A percentile compares a stretch with the other conserved stretches of the same genome.
phyloP scores from a whole-genome alignment of 345 rosid species.

The Rhizophora apiculata region DNA sequence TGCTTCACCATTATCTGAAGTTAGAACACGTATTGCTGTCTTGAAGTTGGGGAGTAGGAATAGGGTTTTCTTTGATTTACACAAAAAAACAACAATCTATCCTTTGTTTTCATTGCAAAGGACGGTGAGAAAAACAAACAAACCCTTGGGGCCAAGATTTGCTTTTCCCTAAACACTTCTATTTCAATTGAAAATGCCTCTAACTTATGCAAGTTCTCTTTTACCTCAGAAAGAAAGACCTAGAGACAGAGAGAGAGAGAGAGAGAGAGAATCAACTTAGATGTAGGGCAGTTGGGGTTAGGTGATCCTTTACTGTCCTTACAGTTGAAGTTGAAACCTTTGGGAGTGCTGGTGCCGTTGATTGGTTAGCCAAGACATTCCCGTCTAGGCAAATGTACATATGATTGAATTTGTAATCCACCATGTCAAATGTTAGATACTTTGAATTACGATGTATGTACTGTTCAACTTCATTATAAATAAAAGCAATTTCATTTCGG shows the following conservation, averaged over 20 bases:
- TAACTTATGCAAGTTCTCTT: not conserved
- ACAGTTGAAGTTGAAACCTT: conserved; percentile 52
- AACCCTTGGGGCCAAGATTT: conserved; percentile 57
- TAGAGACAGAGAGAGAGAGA: too few relatives aligned
- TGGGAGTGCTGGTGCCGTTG: conserved; percentile 28
- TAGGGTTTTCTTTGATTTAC: conserved; percentile 24
- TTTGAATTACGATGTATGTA: too few relatives aligned
- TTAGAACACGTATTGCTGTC: conserved; percentile 12
- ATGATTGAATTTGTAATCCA: too few relatives aligned
- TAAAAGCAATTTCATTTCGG: too few relatives aligned
- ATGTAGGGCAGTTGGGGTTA: not conserved
- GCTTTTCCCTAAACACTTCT: conserved; percentile 33
- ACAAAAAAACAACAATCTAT: not conserved
- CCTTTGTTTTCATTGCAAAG: conserved; percentile 21
- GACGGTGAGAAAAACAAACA: conserved; percentile 50
- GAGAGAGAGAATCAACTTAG: too few relatives aligned
- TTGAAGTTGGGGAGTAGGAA: conserved; percentile 15
- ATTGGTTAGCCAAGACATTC: too few relatives aligned
- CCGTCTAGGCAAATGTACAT: too few relatives aligned
- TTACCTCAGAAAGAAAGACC: too few relatives aligned
- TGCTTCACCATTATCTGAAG: not conserved
- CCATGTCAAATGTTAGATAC: too few relatives aligned
- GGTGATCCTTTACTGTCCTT: conserved; percentile 34
- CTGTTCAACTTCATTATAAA: too few relatives aligned
- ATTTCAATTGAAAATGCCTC: conserved; percentile 10